phyloP scores from a whole-genome alignment of 352 stramenopile genomes.

The Lagenidium giganteum region DNA sequence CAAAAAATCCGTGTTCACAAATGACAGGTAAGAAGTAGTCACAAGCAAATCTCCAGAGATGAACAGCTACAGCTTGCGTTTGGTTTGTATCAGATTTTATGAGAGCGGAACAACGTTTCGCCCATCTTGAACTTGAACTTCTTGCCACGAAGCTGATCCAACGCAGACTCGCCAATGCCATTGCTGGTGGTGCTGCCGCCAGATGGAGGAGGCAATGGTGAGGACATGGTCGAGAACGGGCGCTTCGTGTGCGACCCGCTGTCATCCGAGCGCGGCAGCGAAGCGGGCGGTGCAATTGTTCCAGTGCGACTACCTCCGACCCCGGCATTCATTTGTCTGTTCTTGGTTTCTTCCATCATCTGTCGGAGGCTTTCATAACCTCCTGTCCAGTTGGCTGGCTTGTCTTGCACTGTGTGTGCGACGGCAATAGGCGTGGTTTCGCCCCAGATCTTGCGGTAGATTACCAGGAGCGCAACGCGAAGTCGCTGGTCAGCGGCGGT shows the following conservation, averaged over 20 bases:
- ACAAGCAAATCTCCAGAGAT: no score
- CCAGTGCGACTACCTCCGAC: constrained; percentile 9
- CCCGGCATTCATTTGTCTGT: constrained; percentile 29
- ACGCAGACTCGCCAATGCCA: constrained; percentile 26
- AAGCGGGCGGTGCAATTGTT: neutral
- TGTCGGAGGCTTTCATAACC: constrained; percentile 75
- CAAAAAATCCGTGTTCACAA: no score
- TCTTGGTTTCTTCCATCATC: constrained; percentile 86
- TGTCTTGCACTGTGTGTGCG: constrained; percentile 79
- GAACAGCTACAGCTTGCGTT: no score
- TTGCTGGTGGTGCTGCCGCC: constrained; percentile 12
- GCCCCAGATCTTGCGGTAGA: constrained; percentile 80
- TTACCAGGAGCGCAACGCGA: constrained; percentile 65
- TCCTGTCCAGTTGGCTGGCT: constrained; percentile 66
- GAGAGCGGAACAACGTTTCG: constrained; percentile 70
- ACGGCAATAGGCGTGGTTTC: constrained; percentile 77
- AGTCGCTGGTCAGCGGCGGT: constrained; percentile 63
- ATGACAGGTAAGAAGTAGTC: neutral
- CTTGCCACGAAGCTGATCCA: constrained; percentile 80
- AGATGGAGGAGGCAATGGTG: neutral
- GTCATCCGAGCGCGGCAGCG: constrained; percentile 15
- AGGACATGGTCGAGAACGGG: constrained; percentile 15
- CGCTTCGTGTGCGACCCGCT: constrained; percentile 29
- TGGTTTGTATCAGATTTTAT: constrained; percentile 52
- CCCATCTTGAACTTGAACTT: constrained; percentile 87